Evolutionary conservation across 2,329 filamentous ascomycete genomes (phyloP), one percentile per base, ranked within the genome.

Genomic region (Orbilia ellipsospora): DNA sequence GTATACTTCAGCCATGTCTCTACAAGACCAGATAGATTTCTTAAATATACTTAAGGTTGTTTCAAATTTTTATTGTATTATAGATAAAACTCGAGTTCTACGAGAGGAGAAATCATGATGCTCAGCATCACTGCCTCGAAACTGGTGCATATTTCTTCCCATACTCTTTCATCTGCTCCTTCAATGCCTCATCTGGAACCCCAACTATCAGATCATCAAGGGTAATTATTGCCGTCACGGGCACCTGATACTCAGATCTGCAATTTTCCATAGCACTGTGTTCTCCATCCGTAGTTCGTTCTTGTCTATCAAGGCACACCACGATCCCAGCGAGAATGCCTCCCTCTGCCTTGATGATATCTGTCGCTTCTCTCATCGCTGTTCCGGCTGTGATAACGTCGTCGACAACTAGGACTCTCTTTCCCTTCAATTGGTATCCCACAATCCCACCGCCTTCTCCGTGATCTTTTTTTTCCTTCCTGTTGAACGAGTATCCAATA

Each of bases 311-410:
- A 78, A 97, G 86, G 2, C 94, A 92, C 36, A 99, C 91, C 18
- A 97, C 88, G 69, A 98, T 94, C 31, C 93, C 94, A 2, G 91
- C 91, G 20, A 98, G 89, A 60, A 87, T 88, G 1, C 94, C 95
- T 1, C 94, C 95, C 82, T 96, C 91, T 79, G 88, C 88, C 80
- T 89, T 87, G 81, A 98, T 97, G 83, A 97, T 95, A 65, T 89
- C 89, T 75, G 98, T 93, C 13, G 94, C 93, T 83, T 98, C 94
- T 72, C 93, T 87, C 84, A 97, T 94, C 48, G 95, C 95, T 0
- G 94, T 98, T 28, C 95, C 95, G 0, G 93, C 94, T 0, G 94
- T 97, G 80, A 98, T 94, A 69, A 99, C 94, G 83, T 98, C 95
- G 85, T 99, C 95, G 48, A 99, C 90, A 79, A 99, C 92, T 40